Evolutionary conservation across 495 filamentous ascomycete genomes (phyloP), one percentile per base, ranked within the genome.

Genomic region (Paragyromitra xinjiangensis): DNA sequence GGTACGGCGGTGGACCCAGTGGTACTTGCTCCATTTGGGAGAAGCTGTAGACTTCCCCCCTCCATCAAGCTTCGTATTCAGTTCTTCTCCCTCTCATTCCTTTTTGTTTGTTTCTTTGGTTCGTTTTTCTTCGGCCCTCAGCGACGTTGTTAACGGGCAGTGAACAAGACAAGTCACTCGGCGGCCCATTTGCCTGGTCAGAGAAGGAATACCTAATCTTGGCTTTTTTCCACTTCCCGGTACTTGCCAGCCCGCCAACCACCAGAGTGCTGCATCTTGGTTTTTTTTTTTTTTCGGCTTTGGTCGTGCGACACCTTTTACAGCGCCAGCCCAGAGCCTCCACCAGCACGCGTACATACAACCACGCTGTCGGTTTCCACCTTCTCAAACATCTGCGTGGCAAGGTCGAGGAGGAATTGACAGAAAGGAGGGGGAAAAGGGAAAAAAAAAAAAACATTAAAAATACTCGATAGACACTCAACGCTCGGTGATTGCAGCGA

Each of bases 251-350:
- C 48, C 73, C 48, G 51, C 77, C 75, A 79, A 77, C 77, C 74
- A 78, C 74, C 48, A 78, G 37, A 70, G 51, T 51, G 65, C 77
- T 67, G 77, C 75, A 78, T 48, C 67, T 72, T 73, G 70, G 68
- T 77, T 78, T 78, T 58, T 40, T 64, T 65, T 65, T 65, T 62
- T 62, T 48, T 71, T 71, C 62, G 68, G 55, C 44, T 71, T 78
- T 79, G 77, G 77, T 79, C 77, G 77, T 79, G 77, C 77, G 77
- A 79, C 77, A 79, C 77, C 65, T 77, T 63, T 71, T 63, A 78
- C 75, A 65, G 77, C 68, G 68, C 75, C 77, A 77, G 53, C 64
- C 65, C 61, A 79, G 77, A 79, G 77, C 77, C 77, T 79, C 77
- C 75, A 79, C 75, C 40, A 79, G 75, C 77, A 72, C 77, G 75